A percentile compares a stretch with the other conserved stretches of the same genome.
Evolutionary conservation across 2,329 filamentous ascomycete genomes (phyloP).

Genomic region (Monosporascus sp.): DNA sequence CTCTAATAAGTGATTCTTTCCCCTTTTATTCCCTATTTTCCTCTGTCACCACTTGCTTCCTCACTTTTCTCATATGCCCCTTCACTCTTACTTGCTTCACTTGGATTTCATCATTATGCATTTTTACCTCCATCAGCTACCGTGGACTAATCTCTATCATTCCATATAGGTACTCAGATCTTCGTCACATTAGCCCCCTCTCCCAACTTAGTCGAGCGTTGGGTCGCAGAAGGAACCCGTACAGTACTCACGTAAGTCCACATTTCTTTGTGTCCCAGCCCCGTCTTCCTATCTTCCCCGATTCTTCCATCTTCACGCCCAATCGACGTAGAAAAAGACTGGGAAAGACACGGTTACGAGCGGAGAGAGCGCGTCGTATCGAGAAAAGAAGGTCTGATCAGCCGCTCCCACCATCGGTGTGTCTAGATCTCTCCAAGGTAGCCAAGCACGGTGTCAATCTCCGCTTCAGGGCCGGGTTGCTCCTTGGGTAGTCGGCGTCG

Average conservation of each 20-base stretch:
- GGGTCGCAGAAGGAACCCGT: background rate
- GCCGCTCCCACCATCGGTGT: background rate
- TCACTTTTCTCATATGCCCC: no score
- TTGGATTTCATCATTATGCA: no score
- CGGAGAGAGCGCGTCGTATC: background rate
- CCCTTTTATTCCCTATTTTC: no score
- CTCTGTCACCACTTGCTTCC: no score
- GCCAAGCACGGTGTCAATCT: background rate
- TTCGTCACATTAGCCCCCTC: no score
- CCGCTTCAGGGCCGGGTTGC: background rate
- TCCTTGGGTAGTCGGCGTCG: background rate
- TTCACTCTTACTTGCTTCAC: no score
- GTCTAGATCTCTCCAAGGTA: background rate
- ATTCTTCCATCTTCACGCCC: background rate
- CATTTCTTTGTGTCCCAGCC: background rate
- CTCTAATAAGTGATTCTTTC: no score
- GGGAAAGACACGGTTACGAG: background rate
- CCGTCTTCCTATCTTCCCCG: background rate
- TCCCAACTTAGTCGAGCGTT: background rate
- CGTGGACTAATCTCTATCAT: no score
- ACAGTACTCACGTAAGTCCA: background rate
- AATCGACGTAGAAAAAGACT: background rate
- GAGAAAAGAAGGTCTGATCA: background rate
- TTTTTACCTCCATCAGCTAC: no score
- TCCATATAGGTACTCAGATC: no score